phyloP scores from a whole-genome alignment of 805 yeast genomes.

The Candida caryicola region DNA sequence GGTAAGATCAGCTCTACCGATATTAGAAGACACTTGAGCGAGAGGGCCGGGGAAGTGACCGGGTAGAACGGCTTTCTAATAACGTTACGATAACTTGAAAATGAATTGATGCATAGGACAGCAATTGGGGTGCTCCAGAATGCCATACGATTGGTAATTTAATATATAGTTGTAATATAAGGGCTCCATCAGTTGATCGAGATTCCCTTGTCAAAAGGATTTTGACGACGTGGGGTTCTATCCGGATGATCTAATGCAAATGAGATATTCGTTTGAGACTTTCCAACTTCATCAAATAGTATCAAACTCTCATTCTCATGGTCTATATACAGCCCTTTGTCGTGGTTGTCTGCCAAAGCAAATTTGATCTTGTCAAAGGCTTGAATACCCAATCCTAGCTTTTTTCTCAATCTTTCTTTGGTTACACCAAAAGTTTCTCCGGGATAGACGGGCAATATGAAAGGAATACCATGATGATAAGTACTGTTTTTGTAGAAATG shows the following conservation, averaged over 20 bases:
- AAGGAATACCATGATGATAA: constrained; percentile 79
- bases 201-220: constrained; percentile 41
- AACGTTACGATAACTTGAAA: background rate
- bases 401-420: constrained; percentile 60
- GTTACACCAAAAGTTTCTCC: constrained; percentile 65
- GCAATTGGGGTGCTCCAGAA: too few species aligned
- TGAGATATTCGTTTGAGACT: constrained; percentile 42
- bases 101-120: background rate
- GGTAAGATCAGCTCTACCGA: constrained; percentile 87
- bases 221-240: constrained; percentile 50
- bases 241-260: constrained; percentile 89
- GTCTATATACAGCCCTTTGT: constrained; percentile 44
- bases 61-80: background rate
- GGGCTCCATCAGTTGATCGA: constrained; percentile 37
- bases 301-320: constrained; percentile 50
- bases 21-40: constrained; percentile 56
- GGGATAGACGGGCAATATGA: constrained; percentile 67
- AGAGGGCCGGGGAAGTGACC: too few species aligned
- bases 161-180: too few species aligned
- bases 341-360: constrained; percentile 48
- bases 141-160: too few species aligned
- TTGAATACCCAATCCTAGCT: constrained; percentile 72
- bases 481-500: constrained; percentile 74
- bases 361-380: constrained; percentile 76
- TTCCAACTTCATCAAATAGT: constrained; percentile 52